Evolutionary conservation across 2,329 filamentous ascomycete genomes (phyloP), one percentile per base, ranked within the genome.

Genomic region (Aureobasidium sp.): DNA sequence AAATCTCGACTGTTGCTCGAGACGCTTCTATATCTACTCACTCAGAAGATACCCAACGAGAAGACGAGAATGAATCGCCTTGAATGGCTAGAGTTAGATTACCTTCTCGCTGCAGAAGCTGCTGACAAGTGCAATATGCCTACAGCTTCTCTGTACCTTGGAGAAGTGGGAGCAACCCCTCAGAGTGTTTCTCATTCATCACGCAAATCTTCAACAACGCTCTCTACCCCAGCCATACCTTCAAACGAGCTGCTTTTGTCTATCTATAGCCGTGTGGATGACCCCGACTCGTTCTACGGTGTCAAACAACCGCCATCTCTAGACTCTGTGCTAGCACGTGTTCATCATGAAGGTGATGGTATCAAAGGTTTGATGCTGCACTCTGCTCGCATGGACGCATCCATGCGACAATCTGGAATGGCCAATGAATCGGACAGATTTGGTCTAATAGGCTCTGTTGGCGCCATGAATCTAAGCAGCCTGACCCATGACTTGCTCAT

Each of bases 271-370:
- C 93, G 90, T 64, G 89, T 99, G 51, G 92, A 97, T 70, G 95
- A 99, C 69, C 93, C 92, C 1, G 94, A 99, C 73, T 88, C 91
- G 0, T 99, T 96, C 73, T 99, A 99, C 71, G 95, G 94, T 4
- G 82, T 97, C 8, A 84, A 90, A 45, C 89, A 95, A 73, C 84
- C 84, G 44, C 84, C 91, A 7, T 91, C 86, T 62, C 76, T 99
- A 17, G 80, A 83, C 17, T 90, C 88, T 12, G 88, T 97, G 0
- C 79, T 97, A 63, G 84, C 88, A 56, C 87, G 90, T 11, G 81
- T 97, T 5, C 91, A 96, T 67, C 93, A 97, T 70, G 94, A 99
- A 75, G 87, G 87, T 55, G 88, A 96, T 67, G 92, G 92, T 0
- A 80, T 87, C 56, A 96, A 95, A 70, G 93, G 89, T 66, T 81